These are phyloP conservation scores for Cercospora canescens DNA, from an alignment of 2,329 filamentous ascomycete species.

Conservation along the genomic window DNA sequence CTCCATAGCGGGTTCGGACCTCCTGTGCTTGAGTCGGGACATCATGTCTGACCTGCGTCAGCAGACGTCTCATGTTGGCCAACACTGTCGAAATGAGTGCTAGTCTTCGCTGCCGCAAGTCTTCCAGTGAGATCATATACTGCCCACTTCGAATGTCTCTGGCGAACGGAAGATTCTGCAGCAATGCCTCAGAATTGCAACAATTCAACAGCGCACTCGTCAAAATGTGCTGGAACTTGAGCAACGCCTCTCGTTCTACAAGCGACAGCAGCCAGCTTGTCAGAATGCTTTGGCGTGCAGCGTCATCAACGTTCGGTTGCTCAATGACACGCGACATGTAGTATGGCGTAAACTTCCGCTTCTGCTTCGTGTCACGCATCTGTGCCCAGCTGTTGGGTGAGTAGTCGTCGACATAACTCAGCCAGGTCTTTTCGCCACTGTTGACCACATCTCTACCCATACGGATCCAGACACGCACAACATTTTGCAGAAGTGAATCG, in stretches of 20 bases:
- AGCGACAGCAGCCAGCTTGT: constrained; percentile 56
- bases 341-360: constrained; percentile 46
- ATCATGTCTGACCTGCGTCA: constrained; percentile 21
- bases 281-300: constrained; percentile 53
- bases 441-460: constrained; percentile 51
- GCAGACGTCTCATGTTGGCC: constrained; percentile 59
- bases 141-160: constrained; percentile 34
- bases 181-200: constrained; percentile 47
- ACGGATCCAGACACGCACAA: constrained; percentile 57
- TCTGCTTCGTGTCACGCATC: constrained; percentile 48
- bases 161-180: constrained; percentile 60
- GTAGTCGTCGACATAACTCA: constrained; percentile 57
- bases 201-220: constrained; percentile 55
- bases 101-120: constrained; percentile 56
- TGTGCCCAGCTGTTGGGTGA: constrained; percentile 52
- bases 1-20: constrained; percentile 49
- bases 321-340: constrained; percentile 44
- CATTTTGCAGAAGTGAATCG: constrained; percentile 53
- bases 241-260: constrained; percentile 59
- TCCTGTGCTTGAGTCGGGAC: constrained; percentile 32
- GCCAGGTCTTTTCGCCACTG: constrained; percentile 50
- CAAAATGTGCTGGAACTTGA: constrained; percentile 62
- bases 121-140: constrained; percentile 52
- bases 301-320: constrained; percentile 43
- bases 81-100: constrained; percentile 57